A percentile compares a stretch with the other conserved stretches of the same genome.
These are phyloP conservation scores for Dactylellina sp. DNA, from an alignment of 2,329 filamentous ascomycete species.

Conservation along the genomic window DNA sequence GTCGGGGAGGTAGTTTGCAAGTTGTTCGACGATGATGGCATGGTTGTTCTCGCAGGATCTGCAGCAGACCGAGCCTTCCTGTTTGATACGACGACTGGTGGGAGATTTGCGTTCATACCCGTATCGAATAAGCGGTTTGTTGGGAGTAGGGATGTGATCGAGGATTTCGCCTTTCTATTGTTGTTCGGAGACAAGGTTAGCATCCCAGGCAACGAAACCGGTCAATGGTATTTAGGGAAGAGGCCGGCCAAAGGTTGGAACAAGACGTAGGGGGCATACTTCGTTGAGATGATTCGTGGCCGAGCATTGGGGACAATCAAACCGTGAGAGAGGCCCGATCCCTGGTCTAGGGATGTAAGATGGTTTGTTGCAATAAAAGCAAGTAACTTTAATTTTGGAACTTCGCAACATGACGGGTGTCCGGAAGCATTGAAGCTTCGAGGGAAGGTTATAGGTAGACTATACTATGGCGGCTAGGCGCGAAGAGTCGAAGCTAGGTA, in stretches of 20 bases:
- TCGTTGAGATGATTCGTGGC: constrained; percentile 90
- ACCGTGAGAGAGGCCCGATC: constrained; percentile 73
- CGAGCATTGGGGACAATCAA: constrained; percentile 81
- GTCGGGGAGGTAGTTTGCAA: constrained; percentile 81
- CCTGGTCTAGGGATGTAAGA: constrained; percentile 69
- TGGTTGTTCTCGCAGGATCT: constrained; percentile 88
- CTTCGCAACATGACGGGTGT: constrained; percentile 66
- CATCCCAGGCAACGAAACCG: neutral
- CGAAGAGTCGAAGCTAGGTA: neutral
- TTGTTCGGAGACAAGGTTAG: constrained; percentile 58
- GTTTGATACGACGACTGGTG: constrained; percentile 61
- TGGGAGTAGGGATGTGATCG: constrained; percentile 79
- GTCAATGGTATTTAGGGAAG: constrained; percentile 8
- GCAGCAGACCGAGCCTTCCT: constrained; percentile 72
- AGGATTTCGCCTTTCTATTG: constrained; percentile 84
- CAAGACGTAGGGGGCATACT: constrained; percentile 67
- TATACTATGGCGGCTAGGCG: constrained; percentile 59
- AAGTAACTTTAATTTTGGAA: constrained; percentile 68
- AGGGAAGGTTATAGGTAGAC: constrained; percentile 65
- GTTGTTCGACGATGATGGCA: constrained; percentile 77
- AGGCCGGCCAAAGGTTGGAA: constrained; percentile 22
- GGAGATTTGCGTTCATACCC: constrained; percentile 67
- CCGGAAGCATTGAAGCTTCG: constrained; percentile 72
- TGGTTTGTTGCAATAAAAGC: constrained; percentile 85
- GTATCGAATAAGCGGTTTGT: constrained; percentile 67